A percentile compares a stretch with the other conserved stretches of the same genome.
These are phyloP conservation scores for Diophrys sp. DNA, from an alignment of 73 alveolate species.

Conservation along the genomic window DNA sequence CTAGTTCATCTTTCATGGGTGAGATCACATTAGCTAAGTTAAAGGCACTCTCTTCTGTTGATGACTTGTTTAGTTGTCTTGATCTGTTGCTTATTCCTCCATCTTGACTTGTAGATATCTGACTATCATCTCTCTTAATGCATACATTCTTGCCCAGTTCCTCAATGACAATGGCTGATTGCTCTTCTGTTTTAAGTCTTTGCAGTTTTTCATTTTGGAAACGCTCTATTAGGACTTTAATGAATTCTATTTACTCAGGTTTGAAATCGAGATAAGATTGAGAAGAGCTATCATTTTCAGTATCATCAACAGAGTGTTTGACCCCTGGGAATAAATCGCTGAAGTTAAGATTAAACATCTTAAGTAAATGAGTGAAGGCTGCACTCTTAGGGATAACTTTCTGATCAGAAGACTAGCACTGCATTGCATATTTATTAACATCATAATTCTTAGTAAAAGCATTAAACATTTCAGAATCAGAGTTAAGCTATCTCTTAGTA, in stretches of 20 bases:
- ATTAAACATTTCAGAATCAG: neutral
- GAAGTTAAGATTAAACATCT: neutral
- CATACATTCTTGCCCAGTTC: conserved; percentile 6
- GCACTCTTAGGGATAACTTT: neutral
- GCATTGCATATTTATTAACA: neutral
- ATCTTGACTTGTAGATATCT: no score
- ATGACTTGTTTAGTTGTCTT: no score
- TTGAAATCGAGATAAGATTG: neutral
- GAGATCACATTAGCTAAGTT: no score
- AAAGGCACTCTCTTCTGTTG: no score
- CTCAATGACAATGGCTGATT: conserved; percentile 11
- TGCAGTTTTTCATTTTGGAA: neutral
- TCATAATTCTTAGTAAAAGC: conserved; percentile 7
- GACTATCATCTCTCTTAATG: no score
- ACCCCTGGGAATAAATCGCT: conserved; percentile 3
- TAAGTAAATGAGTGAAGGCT: neutral
- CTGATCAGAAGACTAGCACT: neutral
- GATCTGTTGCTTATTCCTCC: no score
- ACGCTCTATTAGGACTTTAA: neutral
- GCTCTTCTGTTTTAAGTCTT: conserved; percentile 9
- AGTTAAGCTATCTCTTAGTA: neutral
- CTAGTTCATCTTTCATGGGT: no score
- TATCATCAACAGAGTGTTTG: no score
- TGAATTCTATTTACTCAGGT: neutral
- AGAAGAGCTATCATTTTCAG: no score